Evolutionary conservation across 1,284 basidiomycete species (phyloP), one percentile per base, ranked within the genome.

Genomic region (Rhizoctonia solani): DNA sequence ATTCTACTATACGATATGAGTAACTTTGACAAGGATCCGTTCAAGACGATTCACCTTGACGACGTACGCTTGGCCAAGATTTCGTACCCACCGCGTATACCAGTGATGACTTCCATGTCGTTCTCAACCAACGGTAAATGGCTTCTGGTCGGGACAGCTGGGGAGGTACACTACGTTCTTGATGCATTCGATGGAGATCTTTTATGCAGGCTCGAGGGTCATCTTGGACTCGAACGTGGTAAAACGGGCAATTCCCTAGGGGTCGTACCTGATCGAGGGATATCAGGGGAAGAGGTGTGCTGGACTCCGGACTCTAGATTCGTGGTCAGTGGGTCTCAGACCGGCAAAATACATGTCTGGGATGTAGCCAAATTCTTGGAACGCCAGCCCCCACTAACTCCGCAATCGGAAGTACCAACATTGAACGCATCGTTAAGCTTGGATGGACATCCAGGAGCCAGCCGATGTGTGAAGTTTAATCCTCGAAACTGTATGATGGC

Each of bases 261-360:
- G 55, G 87, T 92, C 58, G 85, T 88, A 72, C 89, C 92, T 2
- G 77, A 82, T 11, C 86, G 87, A 70, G 92, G 91, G 0, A 85
- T 83, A 68, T 94, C 92, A 70, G 92, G 93, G 9, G 93, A 96
- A 76, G 95, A 97, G 77, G 88, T 95, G 1, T 85, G 83, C 16
- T 98, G 93, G 92, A 94, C 92, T 1, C 91, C 93, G 0, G 95
- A 98, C 76, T 93, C 92, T 76, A 90, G 90, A 73, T 98, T 85
- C 74, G 82, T 97, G 25, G 75, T 96, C 2, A 84, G 88, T 55
- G 92, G 92, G 30, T 93, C 92, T 67, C 81, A 90, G 41, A 87
- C 94, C 74, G 94, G 93, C 49, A 87, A 85, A 72, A 80, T 95
- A 11, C 77, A 84, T 52, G 79, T 94, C 16, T 97, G 93, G 93